Percentiles rank a stretch among this genome's conserved stretches.
Evolutionary conservation across 768 basidiomycete species (phyloP).

Genomic region (Kwoniella heveanensis): DNA sequence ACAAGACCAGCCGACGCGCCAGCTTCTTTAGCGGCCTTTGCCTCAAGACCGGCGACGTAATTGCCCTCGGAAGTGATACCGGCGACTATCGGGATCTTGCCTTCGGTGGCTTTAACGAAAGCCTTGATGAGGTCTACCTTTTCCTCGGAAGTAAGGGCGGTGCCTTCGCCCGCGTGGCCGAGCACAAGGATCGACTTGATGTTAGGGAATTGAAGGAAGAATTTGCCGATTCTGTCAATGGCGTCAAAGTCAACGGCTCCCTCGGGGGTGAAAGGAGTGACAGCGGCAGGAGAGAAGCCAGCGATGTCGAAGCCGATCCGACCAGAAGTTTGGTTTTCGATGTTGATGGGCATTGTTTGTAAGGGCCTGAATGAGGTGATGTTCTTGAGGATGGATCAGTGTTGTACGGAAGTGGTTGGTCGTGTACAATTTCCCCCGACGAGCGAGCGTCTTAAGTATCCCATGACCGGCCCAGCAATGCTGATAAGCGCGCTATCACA

Average conservation of each 20-base stretch:
- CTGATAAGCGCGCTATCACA: too few species aligned
- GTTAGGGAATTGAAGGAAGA: constrained; percentile 6
- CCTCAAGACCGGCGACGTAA: constrained; percentile 28
- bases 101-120: constrained; percentile 25
- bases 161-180: constrained; percentile 31
- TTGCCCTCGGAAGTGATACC: constrained; percentile 27
- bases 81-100: constrained; percentile 24
- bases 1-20: constrained; percentile 25
- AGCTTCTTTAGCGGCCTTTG: constrained; percentile 25
- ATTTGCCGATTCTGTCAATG: constrained; percentile 25
- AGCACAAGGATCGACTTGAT: constrained; percentile 25
- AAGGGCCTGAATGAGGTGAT: background rate
- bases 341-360: background rate
- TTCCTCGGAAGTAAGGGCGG: constrained; percentile 23
- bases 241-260: constrained; percentile 26
- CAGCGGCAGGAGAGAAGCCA: constrained; percentile 22
- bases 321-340: background rate
- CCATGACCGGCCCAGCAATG: too few species aligned
- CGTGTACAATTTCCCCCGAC: too few species aligned
- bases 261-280: constrained; percentile 28
- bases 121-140: constrained; percentile 21
- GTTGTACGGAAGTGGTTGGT: too few species aligned
- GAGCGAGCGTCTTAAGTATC: too few species aligned
- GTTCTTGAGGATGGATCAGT: too few species aligned
- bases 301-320: constrained; percentile 18